Base-by-base conservation (phyloP, 73 alveolate species). In the Paramecium caudatum region DNA sequence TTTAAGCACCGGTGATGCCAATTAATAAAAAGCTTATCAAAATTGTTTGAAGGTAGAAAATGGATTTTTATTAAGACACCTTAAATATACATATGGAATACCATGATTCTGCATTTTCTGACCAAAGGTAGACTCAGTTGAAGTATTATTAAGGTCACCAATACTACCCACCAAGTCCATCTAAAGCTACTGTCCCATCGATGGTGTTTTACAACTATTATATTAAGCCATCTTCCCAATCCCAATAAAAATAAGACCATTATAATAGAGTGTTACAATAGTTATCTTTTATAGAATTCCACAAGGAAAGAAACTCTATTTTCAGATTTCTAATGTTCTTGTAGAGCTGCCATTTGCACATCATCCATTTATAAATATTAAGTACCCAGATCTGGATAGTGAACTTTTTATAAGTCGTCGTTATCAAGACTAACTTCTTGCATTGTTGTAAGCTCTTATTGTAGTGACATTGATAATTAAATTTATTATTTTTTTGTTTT, bases 141-240 rank as follows among this genome's bases (percentile, higher is more conserved):
- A 10, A 55, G 1, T 12, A 23, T 43, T 27, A 55, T 55, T 23
- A 55, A 27, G 4, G 30, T 27, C 15, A 37, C 17, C 4, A 55
- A 55, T 0, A 50, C 45, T 8, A 55, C 80, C 8, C 12, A 55
- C 80, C 80, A 55, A 55, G 80, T 55, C 80, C 46, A 55, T 55
- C 80, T 55, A 15, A 55, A 55, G 0, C 30, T 8, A 55, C 80
- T 23, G 8, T 10, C 5, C 46, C 80, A 23, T 27, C 30, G 30
- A 21, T 55, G 13, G 30, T 55, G 80, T 10, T 12, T 23, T 2
- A 55, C 80, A 0, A 55, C 80, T 55, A 55, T 19, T 55, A 43
- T 27, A 23, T 43, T 55, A 55, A 55, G 30, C 80, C 80, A 55
- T 55, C n/a, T 55, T 55, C 27, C 30, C 45, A 23, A 55, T 55